These are phyloP conservation scores for Draba incana DNA, from an alignment of 345 rosid genomes.

Conservation along the genomic window DNA sequence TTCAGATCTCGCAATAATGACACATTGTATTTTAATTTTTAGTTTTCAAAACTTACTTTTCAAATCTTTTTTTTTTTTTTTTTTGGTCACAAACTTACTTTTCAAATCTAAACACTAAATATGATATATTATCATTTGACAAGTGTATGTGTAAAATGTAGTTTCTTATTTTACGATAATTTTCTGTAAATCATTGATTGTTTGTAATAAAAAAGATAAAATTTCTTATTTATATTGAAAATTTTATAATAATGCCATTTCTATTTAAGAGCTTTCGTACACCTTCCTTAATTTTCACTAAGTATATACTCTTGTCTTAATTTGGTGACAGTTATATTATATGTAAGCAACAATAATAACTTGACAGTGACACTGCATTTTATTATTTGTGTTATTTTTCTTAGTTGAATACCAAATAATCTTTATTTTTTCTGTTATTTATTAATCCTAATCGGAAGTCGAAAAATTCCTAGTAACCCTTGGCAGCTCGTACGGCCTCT, in stretches of 20 bases:
- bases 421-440: too few species aligned
- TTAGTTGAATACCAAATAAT: too few species aligned
- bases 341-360: too few species aligned
- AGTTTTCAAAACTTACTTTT: too few species aligned
- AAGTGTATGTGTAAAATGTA: not conserved
- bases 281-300: not conserved
- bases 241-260: not conserved
- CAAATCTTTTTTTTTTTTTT: too few species aligned
- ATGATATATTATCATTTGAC: too few species aligned
- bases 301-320: not conserved
- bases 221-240: not conserved
- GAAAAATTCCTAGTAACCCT: not conserved
- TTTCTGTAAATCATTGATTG: not conserved
- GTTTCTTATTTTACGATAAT: not conserved
- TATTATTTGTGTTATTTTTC: too few species aligned
- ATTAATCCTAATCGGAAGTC: too few species aligned
- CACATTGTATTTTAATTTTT: not conserved
- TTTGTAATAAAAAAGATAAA: not conserved
- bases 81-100: too few species aligned
- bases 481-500: conserved; percentile 30
- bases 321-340: not conserved
- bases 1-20: not conserved
- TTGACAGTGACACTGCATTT: too few species aligned
- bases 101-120: too few species aligned
- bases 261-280: not conserved